Evolutionary conservation across 2,329 filamentous ascomycete genomes (phyloP).

Genomic region (Sporothrix pallida): DNA sequence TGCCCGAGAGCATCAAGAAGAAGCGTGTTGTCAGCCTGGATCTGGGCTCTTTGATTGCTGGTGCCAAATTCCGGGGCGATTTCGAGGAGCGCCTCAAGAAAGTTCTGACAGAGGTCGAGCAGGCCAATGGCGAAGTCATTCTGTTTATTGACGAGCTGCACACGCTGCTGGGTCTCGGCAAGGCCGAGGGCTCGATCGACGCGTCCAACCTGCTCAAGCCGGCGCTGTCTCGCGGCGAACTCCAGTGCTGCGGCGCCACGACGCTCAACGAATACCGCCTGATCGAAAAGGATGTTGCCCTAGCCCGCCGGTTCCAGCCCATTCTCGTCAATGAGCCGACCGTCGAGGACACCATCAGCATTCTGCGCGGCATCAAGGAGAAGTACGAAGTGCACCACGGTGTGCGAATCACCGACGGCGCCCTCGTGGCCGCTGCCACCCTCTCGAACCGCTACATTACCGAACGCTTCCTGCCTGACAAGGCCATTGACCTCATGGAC

Average conservation of each 20-base stretch:
- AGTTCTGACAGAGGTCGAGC: constrained; percentile 87
- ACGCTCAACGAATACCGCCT: constrained; percentile 89
- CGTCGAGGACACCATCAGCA: constrained; percentile 92
- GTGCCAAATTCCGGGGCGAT: constrained; percentile 93
- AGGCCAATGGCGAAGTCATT: constrained; percentile 87
- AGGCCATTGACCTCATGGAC: constrained; percentile 95
- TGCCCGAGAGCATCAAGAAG: constrained; percentile 94
- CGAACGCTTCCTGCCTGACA: constrained; percentile 93
- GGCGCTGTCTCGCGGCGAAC: constrained; percentile 85
- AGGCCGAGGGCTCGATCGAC: constrained; percentile 95
- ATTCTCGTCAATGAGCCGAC: constrained; percentile 91
- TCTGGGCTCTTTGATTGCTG: constrained; percentile 89
- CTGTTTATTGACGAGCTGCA: constrained; percentile 96
- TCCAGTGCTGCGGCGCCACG: constrained; percentile 95
- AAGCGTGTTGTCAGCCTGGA: constrained; percentile 89
- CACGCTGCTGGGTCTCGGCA: constrained; percentile 87
- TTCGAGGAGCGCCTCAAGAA: constrained; percentile 94
- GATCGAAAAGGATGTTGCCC: constrained; percentile 94
- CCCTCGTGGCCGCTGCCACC: constrained; percentile 87
- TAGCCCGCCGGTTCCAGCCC: constrained; percentile 91
- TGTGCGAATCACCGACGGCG: constrained; percentile 90
- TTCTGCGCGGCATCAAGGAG: constrained; percentile 94
- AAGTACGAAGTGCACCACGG: constrained; percentile 97
- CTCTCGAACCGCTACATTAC: constrained; percentile 97
- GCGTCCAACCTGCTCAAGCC: constrained; percentile 95